phyloP scores from a whole-genome alignment of 2,329 filamentous ascomycete species.

The Pseudogymnoascus sp. region DNA sequence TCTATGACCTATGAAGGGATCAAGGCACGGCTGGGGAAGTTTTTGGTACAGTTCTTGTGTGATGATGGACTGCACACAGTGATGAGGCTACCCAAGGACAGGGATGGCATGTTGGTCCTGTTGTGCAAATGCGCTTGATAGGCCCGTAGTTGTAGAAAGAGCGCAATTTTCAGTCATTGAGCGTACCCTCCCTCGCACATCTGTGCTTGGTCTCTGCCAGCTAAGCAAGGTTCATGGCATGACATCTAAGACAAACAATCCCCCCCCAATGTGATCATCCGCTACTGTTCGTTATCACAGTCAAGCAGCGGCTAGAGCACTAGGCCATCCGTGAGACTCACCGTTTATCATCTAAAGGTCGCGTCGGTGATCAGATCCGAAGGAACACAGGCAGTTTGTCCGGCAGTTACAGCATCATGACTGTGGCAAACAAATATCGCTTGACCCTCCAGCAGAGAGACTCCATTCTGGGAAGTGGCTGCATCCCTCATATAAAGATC shows the following conservation, averaged over 20 bases:
- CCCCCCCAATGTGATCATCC: not conserved
- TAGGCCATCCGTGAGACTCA: not conserved
- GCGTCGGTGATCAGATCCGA: not conserved
- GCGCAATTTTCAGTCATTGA: not conserved
- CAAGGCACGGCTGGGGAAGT: not conserved
- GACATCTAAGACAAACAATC: slow-evolving; percentile 2
- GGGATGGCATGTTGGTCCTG: slow-evolving; percentile 1
- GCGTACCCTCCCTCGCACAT: not conserved
- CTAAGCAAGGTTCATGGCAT: not conserved
- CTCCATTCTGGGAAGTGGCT: slow-evolving; percentile 3
- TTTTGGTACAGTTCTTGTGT: not conserved
- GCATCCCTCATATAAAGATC: slow-evolving; percentile 7
- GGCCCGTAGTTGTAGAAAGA: not conserved
- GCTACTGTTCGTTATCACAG: not conserved
- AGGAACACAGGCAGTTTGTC: not conserved
- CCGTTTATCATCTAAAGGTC: not conserved
- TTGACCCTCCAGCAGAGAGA: not conserved
- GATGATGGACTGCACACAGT: not conserved
- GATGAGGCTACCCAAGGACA: slow-evolving; percentile 1
- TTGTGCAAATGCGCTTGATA: not conserved
- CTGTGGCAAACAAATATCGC: not conserved
- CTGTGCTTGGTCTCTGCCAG: not conserved
- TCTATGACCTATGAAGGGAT: slow-evolving; percentile 20
- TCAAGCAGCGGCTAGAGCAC: slow-evolving; percentile 1
- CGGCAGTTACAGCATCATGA: slow-evolving; percentile 3